Evolutionary conservation across 768 basidiomycete genomes (phyloP), one percentile per base, ranked within the genome.

Genomic region (Infundibulicybe gibba): DNA sequence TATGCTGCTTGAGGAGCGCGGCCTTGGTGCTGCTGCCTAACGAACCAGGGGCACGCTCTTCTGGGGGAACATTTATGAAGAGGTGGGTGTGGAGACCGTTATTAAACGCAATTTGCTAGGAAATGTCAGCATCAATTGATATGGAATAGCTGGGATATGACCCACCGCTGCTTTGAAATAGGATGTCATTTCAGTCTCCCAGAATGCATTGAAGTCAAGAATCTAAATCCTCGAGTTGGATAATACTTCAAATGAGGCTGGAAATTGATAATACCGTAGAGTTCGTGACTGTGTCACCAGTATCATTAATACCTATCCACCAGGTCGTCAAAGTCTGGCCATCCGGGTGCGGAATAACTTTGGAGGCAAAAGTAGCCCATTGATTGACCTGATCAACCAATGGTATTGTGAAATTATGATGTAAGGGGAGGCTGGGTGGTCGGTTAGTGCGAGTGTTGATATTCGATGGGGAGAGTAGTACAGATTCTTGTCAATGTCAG

Each of bases 301-400:
- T 79, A 52, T 80, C 78, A 60, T 79, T 81, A 44, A 79, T 79
- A 8, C 79, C 78, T 47, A 79, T 79, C 76, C 76, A 81, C 78
- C 78, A 81, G 3, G 69, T 64, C 3, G 75, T 71, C 25, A 80
- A 57, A 2, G 77, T 78, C 46, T 74, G 57, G 11, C 52, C 61
- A 2, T 55, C 44, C 3, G 71, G 72, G 51, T 74, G 74, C 2
- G 77, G 74, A 6, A 79, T 58, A 16, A 75, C 61, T 21, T 65
- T 56, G 6, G 74, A 65, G 0, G 71, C 77, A 52, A 69, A 77
- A 3, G 56, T 51, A 11, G 57, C 58, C 73, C 74, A 81, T 56
- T 79, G 77, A 31, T 67, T 66, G 5, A 79, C 77, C 51, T 78
- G 71, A 40, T 74, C 68, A 8, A 75, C 70, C 1, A 81, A 64